Evolutionary conservation across 2,329 filamentous ascomycete genomes (phyloP).

Genomic region (Pseudocercospora eumusae): DNA sequence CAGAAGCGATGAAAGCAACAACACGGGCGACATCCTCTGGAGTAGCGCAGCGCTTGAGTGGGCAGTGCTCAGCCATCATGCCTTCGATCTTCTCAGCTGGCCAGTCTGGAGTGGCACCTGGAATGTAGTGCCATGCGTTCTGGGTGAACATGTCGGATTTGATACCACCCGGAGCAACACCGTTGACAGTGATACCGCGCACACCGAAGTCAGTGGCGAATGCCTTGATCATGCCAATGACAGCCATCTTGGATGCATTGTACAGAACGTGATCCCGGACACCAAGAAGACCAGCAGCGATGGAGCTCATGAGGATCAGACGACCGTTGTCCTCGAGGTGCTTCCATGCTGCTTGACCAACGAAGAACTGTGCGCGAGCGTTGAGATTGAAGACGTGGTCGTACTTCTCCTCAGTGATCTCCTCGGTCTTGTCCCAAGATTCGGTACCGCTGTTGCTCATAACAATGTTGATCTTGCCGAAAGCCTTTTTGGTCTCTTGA

Average conservation of each 20-base stretch:
- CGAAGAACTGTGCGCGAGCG: slow-evolving; percentile 72
- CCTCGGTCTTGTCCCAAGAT: slow-evolving; percentile 67
- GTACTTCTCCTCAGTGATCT: slow-evolving; percentile 69
- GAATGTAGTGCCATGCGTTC: slow-evolving; percentile 46
- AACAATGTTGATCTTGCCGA: slow-evolving; percentile 52
- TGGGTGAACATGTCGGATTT: slow-evolving; percentile 74
- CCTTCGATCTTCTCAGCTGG: slow-evolving; percentile 53
- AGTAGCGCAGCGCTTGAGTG: slow-evolving; percentile 51
- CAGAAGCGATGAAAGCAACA: slow-evolving; percentile 43
- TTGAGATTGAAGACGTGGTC: slow-evolving; percentile 71
- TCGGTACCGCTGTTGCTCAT: slow-evolving; percentile 63
- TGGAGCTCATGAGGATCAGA: slow-evolving; percentile 73
- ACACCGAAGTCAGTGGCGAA: slow-evolving; percentile 71
- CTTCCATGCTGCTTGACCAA: slow-evolving; percentile 73
- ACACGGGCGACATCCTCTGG: slow-evolving; percentile 49
- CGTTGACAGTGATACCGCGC: slow-evolving; percentile 70
- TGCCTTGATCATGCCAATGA: slow-evolving; percentile 70
- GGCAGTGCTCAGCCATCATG: slow-evolving; percentile 54
- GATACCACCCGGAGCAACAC: slow-evolving; percentile 70
- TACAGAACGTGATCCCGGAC: slow-evolving; percentile 72
- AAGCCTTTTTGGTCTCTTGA: slow-evolving; percentile 46
- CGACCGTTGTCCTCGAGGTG: slow-evolving; percentile 69
- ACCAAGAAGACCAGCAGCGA: slow-evolving; percentile 66
- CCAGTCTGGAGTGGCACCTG: slow-evolving; percentile 52
- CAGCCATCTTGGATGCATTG: slow-evolving; percentile 70